Conservation (phyloP, 176 grass and related monocot species). For the Neostapfia colusana region DNA sequence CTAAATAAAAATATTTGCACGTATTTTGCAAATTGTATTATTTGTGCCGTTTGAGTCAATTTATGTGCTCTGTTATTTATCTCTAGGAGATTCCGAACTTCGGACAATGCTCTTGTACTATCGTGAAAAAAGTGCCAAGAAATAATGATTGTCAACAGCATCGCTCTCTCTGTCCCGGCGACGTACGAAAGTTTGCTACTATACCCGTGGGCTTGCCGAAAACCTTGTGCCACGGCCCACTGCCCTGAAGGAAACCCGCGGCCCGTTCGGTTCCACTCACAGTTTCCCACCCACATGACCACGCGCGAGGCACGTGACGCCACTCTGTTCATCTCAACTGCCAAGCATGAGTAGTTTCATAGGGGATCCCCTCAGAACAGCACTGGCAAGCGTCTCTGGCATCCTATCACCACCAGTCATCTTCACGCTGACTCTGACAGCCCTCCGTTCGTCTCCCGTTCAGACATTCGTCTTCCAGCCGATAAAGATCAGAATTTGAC, state of each 20-base stretch:
- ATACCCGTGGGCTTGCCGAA: neutral
- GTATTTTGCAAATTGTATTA: neutral
- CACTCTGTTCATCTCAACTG: too few relatives aligned
- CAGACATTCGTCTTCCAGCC: neutral
- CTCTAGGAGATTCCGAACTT: neutral
- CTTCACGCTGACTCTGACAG: neutral
- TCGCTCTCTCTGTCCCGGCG: too few relatives aligned
- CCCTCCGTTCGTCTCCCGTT: neutral
- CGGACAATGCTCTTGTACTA: neutral
- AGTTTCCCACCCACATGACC: neutral
- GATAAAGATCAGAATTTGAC: neutral
- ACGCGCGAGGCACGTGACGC: neutral
- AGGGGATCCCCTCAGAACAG: neutral
- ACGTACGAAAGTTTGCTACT: neutral
- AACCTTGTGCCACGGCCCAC: conserved; percentile 19
- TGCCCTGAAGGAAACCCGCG: neutral
- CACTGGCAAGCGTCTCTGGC: neutral
- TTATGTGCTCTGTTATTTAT: neutral
- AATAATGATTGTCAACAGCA: neutral
- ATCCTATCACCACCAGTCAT: neutral
- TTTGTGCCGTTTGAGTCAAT: neutral
- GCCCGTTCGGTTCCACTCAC: neutral
- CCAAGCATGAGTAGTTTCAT: too few relatives aligned
- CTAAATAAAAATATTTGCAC: neutral
- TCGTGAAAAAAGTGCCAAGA: neutral